A percentile compares a stretch with the other conserved stretches of the same genome.
Conservation (phyloP, 495 filamentous ascomycete species). For the Saxophila tyrrhenica region DNA sequence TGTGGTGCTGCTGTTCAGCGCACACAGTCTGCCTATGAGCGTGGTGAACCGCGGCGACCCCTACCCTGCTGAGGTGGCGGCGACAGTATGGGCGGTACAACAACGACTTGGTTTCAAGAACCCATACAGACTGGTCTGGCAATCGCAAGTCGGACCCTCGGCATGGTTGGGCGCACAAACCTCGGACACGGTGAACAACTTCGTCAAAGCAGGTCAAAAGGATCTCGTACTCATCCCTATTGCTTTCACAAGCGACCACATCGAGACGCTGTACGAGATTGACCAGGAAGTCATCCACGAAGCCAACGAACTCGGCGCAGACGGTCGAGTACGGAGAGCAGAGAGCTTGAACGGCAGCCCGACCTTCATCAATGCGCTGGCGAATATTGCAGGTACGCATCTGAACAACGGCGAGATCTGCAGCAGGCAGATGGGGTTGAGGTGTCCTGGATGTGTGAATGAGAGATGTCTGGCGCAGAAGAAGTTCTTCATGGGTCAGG, state of each 20-base stretch:
- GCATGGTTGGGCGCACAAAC: constrained; percentile 97
- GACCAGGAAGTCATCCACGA: constrained; percentile 94
- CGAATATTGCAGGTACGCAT: constrained; percentile 73
- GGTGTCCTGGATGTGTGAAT: constrained; percentile 89
- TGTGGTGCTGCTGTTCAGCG: constrained; percentile 85
- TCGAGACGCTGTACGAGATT: constrained; percentile 92
- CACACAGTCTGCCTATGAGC: constrained; percentile 91
- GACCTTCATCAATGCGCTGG: constrained; percentile 83
- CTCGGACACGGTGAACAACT: constrained; percentile 70
- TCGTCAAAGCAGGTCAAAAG: constrained; percentile 81
- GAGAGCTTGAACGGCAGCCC: constrained; percentile 90
- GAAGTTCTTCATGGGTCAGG: constrained; percentile 68
- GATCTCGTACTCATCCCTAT: constrained; percentile 90
- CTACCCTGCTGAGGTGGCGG: constrained; percentile 92
- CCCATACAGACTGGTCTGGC: constrained; percentile 90
- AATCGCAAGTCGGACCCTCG: constrained; percentile 91
- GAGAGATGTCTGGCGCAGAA: constrained; percentile 84
- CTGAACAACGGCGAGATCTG: constrained; percentile 55
- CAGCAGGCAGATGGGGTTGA: constrained; percentile 74
- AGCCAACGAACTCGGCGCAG: constrained; percentile 55
- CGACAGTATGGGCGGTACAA: constrained; percentile 97
- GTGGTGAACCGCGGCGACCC: constrained; percentile 94
- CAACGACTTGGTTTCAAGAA: constrained; percentile 73
- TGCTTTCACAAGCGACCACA: constrained; percentile 96
- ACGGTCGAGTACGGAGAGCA: constrained; percentile 58